These are phyloP conservation scores for Aspergillus homomorphus DNA, from an alignment of 495 filamentous ascomycete genomes.

Conservation along the genomic window DNA sequence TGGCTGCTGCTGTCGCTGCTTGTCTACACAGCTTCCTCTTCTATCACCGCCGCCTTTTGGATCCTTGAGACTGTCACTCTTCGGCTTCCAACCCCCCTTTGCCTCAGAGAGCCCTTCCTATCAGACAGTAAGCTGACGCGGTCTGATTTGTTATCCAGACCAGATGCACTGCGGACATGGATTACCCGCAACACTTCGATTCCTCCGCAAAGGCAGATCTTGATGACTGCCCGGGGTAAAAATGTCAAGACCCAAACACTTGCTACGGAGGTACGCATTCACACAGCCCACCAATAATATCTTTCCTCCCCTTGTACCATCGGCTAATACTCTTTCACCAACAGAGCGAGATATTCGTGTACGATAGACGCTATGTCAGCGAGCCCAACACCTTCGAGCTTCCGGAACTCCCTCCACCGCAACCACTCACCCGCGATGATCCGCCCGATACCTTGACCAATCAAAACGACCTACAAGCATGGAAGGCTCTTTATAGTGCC, in stretches of 20 bases:
- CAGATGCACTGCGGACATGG: constrained; percentile 68
- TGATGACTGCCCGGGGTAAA: constrained; percentile 78
- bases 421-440: constrained; percentile 52
- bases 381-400: constrained; percentile 46
- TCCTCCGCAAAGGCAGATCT: constrained; percentile 66
- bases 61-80: constrained; percentile 7
- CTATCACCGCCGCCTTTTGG: constrained; percentile 8
- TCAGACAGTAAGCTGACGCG: constrained; percentile 19
- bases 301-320: background rate
- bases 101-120: constrained; percentile 1
- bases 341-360: constrained; percentile 84
- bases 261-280: constrained; percentile 62
- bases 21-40: background rate
- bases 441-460: constrained; percentile 73
- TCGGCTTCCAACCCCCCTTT: constrained; percentile 2
- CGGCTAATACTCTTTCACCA: constrained; percentile 3
- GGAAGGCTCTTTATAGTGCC: constrained; percentile 75
- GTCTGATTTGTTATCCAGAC: constrained; percentile 36
- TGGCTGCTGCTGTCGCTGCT: too few relatives aligned
- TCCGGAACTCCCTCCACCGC: constrained; percentile 54
- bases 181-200: constrained; percentile 65
- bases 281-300: constrained; percentile 8
- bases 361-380: constrained; percentile 65
- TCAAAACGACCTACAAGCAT: constrained; percentile 71
- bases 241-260: constrained; percentile 73